Conservation (phyloP, 1,139 yeast species). For the Hemisphaericaspora xylanilytica region DNA sequence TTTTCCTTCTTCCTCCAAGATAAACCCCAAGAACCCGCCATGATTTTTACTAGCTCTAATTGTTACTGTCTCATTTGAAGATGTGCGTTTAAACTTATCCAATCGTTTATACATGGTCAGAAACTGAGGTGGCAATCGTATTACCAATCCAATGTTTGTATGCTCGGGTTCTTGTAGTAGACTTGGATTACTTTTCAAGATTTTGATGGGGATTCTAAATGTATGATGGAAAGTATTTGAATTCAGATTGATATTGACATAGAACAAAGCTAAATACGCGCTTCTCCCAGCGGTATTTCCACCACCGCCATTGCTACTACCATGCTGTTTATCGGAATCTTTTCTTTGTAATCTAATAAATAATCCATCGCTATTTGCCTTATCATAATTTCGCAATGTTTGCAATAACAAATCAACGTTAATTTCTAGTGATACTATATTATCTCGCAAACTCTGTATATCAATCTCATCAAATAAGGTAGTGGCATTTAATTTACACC, state of each 20-base stretch:
- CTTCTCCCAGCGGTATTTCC: constrained; percentile 32
- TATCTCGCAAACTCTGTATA: constrained; percentile 44
- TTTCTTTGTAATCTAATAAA: constrained; percentile 52
- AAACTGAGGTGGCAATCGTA: constrained; percentile 50
- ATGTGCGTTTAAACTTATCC: constrained; percentile 51
- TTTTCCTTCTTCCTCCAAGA: constrained; percentile 53
- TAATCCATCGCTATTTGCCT: constrained; percentile 49
- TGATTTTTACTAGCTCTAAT: constrained; percentile 33
- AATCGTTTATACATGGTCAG: constrained; percentile 48
- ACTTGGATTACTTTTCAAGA: constrained; percentile 47
- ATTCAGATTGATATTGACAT: constrained; percentile 33
- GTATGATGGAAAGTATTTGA: constrained; percentile 50
- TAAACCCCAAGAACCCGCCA: constrained; percentile 46
- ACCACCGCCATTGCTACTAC: constrained; percentile 26
- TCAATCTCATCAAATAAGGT: constrained; percentile 50
- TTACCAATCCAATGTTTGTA: constrained; percentile 44
- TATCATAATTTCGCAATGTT: constrained; percentile 53
- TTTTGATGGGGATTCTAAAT: constrained; percentile 56
- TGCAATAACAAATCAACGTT: constrained; percentile 56
- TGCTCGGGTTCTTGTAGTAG: constrained; percentile 49
- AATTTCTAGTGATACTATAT: constrained; percentile 52
- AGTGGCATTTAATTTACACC: constrained; percentile 51
- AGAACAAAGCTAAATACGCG: constrained; percentile 53
- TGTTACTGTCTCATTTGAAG: constrained; percentile 30
- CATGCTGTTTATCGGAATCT: constrained; percentile 19